Evolutionary conservation across 2,329 filamentous ascomycete genomes (phyloP), one percentile per base, ranked within the genome.

Genomic region (Colletotrichum spinosum): DNA sequence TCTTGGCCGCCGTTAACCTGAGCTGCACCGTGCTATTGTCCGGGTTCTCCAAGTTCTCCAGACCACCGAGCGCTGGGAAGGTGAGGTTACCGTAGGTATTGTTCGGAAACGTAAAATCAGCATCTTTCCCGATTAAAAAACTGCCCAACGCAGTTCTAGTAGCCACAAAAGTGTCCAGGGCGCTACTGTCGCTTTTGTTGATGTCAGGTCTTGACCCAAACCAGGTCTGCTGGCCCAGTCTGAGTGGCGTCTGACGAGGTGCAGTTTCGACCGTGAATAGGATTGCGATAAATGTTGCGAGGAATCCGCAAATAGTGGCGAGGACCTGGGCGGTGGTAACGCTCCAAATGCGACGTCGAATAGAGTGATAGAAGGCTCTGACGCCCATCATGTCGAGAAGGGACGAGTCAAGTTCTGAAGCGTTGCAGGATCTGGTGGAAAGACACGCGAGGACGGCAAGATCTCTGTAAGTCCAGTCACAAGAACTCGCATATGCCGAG

Each of bases 311-410:
- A 8, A 54, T 15, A 9, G 60, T 41, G n/a, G 60, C 60, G 15
- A 64, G 55, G 9, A 34, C 11, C 33, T 64, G 60, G 6, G 60
- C 34, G 13, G 49, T 37, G 2, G 55, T 54, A 13, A 55, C 38
- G 13, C 42, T 44, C 55, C 55, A 64, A 10, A 64, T 34, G 5
- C 42, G 41, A 1, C 33, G 44, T 1, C 55, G 49, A 2, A 60
- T 8, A 6, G 60, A 60, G 12, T 64, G 44, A 15, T 13, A 53
- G 10, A 64, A 13, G 4, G 60, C 60, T 7, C 50, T 39, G 0
- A 60, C 4, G 3, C 60, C 60, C 15, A 64, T 25, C 60, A 64
- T 60, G 25, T 64, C 60, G 4, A 54, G 33, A 2, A 54, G 39
- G 1, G 55, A 64, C 11, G 10, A 5, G 34, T 64, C 55, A 17